Evolutionary conservation across 192 early-diverging fungal species (phyloP), one percentile per base, ranked within the genome.

Genomic region (Entomortierella lignicola): DNA sequence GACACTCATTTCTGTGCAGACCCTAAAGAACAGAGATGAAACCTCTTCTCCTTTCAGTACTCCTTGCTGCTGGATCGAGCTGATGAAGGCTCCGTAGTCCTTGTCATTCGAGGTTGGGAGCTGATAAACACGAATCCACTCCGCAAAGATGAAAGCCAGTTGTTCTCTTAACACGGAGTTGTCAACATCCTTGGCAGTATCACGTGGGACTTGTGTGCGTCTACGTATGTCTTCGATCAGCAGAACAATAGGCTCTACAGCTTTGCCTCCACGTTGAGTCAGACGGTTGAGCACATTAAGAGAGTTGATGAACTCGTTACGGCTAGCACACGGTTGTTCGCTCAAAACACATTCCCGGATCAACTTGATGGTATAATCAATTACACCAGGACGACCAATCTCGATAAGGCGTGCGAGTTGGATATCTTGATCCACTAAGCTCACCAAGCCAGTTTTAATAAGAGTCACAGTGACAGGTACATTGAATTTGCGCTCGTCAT

Each of bases 401-500:
- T 98, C 96, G 37, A 98, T 92, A 55, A 94, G 82, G 8, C 91
- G 89, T 1, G 93, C 90, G n/a, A 99, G 86, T 71, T 95, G 95
- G 31, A 89, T 87, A 83, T 99, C 98, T 62, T 97, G 88, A 47
- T 98, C 97, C 5, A 83, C 81, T 17, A 93, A 61, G 50, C 86
- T 87, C 15, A 99, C 83, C 27, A 99, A 83, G 0, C 91, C 85
- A 15, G 92, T 91, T 60, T 92, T 90, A 66, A 98, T 91, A 43
- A 99, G 84, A 10, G 92, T 89, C 21, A 93, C 81, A 0, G 95
- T 93, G 0, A 94, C 94, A 12, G 91, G 87, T 2, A 97, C 94
- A 63, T 94, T 95, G 69, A 91, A 93, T 77, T 98, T 96, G 70
- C 96, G 94, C 81, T 97, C 97, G 70, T 99, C 98, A 60, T 97